Evolutionary conservation across 1,139 yeast species (phyloP), one percentile per base, ranked within the genome.

Genomic region (Diutina siamensis): DNA sequence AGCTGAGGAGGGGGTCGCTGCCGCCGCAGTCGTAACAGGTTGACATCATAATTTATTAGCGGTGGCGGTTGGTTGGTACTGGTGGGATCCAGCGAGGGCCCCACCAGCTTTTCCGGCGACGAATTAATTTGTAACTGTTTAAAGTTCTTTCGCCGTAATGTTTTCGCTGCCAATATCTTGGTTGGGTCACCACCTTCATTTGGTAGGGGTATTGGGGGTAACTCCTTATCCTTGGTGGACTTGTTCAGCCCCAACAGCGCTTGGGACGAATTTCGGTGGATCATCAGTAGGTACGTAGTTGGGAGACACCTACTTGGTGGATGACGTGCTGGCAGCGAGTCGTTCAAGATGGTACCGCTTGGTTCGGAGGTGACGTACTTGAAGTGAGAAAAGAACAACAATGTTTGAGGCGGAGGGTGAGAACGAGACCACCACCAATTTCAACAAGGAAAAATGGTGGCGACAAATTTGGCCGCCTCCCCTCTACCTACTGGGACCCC

Each of bases 81-180:
- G 27, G 18, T 25, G 17, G 44, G 31, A 10, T 21, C 44, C 44
- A 28, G 35, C 19, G 28, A 33, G 8, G 35, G 44, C 4, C 62
- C 64, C 25, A 19, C 22, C 25, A 27, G 31, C 10, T 38, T 40
- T 21, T 40, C 35, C 1, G 44, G 35, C 17, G 35, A 20, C 20
- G 27, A 27, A 20, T 40, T 28, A 38, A 86, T 64, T 32, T 83
- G 77, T 41, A 86, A 68, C 50, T 83, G 74, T 59, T 87, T 87
- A 58, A 83, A 68, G 59, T 87, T 87, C 53, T 83, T 77, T 47
- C 95, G 72, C 51, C 76, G 77, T 50, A 86, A 62, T 3, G 92
- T 72, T 57, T 78, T 82, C 36, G 80, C 54, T 66, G 74, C 60
- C 62, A 74, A 56, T 34, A 68, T 55, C 34, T 20, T 18, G 8